Base-by-base conservation (phyloP, 2,329 filamentous ascomycete species). In the Fusarium mexicanum region DNA sequence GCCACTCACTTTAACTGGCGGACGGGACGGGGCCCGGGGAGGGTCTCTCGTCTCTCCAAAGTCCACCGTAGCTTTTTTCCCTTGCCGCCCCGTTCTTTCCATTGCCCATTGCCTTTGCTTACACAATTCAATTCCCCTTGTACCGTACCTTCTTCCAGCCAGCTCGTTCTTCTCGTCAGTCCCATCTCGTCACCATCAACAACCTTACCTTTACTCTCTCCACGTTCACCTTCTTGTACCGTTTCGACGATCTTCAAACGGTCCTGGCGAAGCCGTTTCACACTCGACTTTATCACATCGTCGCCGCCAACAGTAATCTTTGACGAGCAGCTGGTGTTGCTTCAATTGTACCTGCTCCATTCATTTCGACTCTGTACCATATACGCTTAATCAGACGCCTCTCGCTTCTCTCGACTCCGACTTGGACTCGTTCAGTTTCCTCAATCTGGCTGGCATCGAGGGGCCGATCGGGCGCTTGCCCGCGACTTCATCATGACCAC, bases 381-480 rank as follows among this genome's bases (percentile, higher is more conserved):
- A 47, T 44, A 43, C 43, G 59, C 48, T 37, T 61, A 35, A 60
- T 50, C 44, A 62, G 51, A 71, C 67, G 64, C 54, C 54, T 67
- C 53, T 57, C 26, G 35, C 64, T 55, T 64, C 67, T 57, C 57
- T 67, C 47, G 67, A 77, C 57, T 60, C 64, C 69, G 57, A 69
- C 69, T 61, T 73, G 62, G 55, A 64, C 61, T 67, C 47, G 62
- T 62, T 61, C 61, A 67, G 58, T 68, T 58, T 54, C 75, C 75
- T 70, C 75, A 81, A 76, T 67, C 82, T 83, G 82, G 82, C 82
- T 83, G 81, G 79, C 77, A 62, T 78, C 75, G 71, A 76, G 76
- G 80, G 80, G 80, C 77, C 79, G 79, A 81, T 80, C 82, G 82
- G 82, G 82, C 82, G 74, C 68, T 81, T 78, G 82, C 82, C 82